A percentile compares a stretch with the other conserved stretches of the same genome.
These are phyloP conservation scores for Diplosphaera chodatii DNA, from an alignment of 139 green algal genomes.

Conservation along the genomic window DNA sequence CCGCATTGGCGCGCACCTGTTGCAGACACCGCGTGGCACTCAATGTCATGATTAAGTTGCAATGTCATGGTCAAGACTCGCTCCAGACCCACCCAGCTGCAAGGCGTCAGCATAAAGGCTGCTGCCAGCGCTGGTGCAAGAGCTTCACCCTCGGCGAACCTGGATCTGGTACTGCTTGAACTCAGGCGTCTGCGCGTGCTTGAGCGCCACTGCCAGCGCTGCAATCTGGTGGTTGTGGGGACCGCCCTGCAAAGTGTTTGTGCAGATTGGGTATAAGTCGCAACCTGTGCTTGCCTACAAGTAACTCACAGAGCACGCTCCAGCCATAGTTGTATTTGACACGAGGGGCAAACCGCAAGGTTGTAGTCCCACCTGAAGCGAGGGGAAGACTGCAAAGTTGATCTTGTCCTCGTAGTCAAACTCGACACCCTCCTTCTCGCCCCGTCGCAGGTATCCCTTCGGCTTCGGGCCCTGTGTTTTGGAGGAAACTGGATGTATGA, in stretches of 20 bases:
- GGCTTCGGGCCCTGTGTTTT: conserved; percentile 59
- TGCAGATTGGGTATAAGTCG: too few species aligned
- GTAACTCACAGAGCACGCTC: too few species aligned
- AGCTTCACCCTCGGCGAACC: not conserved
- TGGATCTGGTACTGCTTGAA: conserved; percentile 59
- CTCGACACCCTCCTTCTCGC: conserved; percentile 42
- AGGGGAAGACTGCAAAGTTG: conserved; percentile 83
- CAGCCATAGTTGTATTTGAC: too few species aligned
- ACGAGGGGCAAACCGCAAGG: too few species aligned
- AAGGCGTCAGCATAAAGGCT: not conserved
- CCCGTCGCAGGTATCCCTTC: conserved; percentile 33
- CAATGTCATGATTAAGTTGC: too few species aligned
- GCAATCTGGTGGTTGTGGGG: conserved; percentile 86
- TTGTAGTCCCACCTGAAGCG: conserved; percentile 39
- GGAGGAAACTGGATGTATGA: not conserved
- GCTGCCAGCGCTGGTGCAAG: not conserved
- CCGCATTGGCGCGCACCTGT: conserved; percentile 69
- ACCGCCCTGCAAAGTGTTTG: conserved; percentile 49
- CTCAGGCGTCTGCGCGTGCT: conserved; percentile 46
- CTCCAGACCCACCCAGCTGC: not conserved
- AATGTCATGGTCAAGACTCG: too few species aligned
- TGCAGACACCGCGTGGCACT: not conserved
- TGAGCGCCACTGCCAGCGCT: conserved; percentile 73
- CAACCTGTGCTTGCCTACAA: too few species aligned
- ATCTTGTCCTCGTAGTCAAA: conserved; percentile 83